Evolutionary conservation across 78 protist species (phyloP).

Genomic region (Parvularia atlantis): DNA sequence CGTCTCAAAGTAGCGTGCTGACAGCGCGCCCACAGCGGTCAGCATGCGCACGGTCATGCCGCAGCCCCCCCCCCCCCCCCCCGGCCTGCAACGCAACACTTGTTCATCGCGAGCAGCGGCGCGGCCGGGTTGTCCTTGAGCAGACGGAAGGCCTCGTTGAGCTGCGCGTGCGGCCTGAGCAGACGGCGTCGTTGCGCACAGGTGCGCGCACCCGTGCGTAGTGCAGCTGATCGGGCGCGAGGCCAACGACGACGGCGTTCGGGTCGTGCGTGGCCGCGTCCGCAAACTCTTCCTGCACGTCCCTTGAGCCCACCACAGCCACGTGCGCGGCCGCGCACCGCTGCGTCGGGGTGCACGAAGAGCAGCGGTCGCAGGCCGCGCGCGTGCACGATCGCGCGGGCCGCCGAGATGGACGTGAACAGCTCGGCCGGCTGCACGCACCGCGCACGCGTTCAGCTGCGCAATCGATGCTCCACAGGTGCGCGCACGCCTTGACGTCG

Average conservation of each 20-base stretch:
- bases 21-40: too few species aligned
- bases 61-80: too few species aligned
- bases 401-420: neutral
- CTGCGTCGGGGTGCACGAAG: neutral
- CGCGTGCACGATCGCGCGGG: neutral
- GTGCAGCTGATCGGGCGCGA: neutral
- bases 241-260: neutral
- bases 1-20: neutral
- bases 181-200: too few species aligned
- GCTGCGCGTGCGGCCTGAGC: neutral
- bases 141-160: neutral
- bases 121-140: neutral
- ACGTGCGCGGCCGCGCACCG: too few species aligned
- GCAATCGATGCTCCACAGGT: too few species aligned
- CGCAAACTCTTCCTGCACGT: neutral
- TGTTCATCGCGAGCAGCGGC: neutral
- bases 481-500: too few species aligned
- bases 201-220: too few species aligned
- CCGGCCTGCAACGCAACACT: too few species aligned
- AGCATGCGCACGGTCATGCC: too few species aligned
- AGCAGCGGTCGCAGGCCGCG: constrained; percentile 1
- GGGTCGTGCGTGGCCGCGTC: neutral
- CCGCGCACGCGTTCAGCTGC: neutral
- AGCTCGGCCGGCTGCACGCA: neutral
- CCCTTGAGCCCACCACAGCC: too few species aligned